These are phyloP conservation scores for Harringtonia lauricola DNA, from an alignment of 2,329 filamentous ascomycete species.

Conservation along the genomic window DNA sequence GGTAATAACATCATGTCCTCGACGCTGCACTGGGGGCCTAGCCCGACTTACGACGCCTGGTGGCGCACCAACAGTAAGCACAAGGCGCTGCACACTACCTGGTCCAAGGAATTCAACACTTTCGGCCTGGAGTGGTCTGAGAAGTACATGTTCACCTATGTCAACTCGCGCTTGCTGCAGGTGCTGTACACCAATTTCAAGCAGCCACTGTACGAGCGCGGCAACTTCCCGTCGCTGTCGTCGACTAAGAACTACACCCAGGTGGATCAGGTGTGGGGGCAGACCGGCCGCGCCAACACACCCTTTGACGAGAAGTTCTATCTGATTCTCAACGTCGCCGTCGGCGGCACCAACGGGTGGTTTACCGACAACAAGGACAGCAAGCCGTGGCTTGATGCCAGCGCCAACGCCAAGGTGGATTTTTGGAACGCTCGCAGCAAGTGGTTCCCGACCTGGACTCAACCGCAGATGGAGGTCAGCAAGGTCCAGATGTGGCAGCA, in stretches of 20 bases:
- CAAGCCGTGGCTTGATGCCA: constrained; percentile 72
- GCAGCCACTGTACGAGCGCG: constrained; percentile 55
- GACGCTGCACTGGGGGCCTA: constrained; percentile 72
- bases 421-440: constrained; percentile 60
- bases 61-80: constrained; percentile 76
- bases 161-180: constrained; percentile 70
- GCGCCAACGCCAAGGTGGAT: constrained; percentile 55
- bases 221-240: constrained; percentile 50
- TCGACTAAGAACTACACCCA: constrained; percentile 50
- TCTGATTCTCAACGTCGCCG: constrained; percentile 64
- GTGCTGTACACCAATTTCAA: constrained; percentile 71
- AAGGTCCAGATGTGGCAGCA: constrained; percentile 63
- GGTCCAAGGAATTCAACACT: constrained; percentile 56
- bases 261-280: constrained; percentile 51
- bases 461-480: constrained; percentile 56
- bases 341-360: constrained; percentile 74
- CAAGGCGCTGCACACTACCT: constrained; percentile 63
- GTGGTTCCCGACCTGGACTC: constrained; percentile 64
- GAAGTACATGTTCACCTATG: constrained; percentile 79
- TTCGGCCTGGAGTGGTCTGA: constrained; percentile 80
- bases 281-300: constrained; percentile 48
- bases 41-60: constrained; percentile 62
- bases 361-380: constrained; percentile 60
- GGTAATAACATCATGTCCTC: constrained; percentile 75
- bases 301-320: constrained; percentile 72